Base-by-base conservation (phyloP, 1,284 basidiomycete species). In the Ceratobasidium papillatum region DNA sequence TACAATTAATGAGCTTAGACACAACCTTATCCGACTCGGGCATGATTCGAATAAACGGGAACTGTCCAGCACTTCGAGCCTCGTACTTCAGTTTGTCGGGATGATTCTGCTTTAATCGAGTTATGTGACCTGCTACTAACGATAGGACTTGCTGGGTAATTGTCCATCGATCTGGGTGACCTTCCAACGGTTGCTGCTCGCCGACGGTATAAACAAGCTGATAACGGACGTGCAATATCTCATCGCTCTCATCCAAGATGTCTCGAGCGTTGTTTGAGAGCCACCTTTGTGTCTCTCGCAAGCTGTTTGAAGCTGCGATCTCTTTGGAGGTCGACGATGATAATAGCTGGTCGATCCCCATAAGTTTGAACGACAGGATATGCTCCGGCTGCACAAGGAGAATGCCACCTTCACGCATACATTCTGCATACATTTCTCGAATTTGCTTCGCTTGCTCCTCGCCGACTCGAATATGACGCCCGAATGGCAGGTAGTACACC, bases 161-260 rank as follows among this genome's bases (percentile, higher is more conserved):
- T 0, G 75, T 78, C 87, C 88, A 88, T 59, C 88, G 84, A 64
- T 85, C 80, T 0, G 86, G 86, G 49, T 82, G 81, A 36, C 82
- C 82, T 45, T 87, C 84, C 12, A 87, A 72, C 1, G 82, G 79
- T 38, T 72, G 71, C 62, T 86, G 85, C 3, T 32, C 8, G n/a
- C 76, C 76, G 45, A 84, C 79, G 0, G 87, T 85, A 66, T 88
- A 88, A 0, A 88, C 80, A 5, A 88, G 79, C 58, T 87, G 86
- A 68, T 85, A 88, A 0, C 82, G 82, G 38, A 85, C 83, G 61
- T 84, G 83, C 8, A 88, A 81, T 25, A 88, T 81, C 73, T 88
- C 87, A 68, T 88, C 87, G 75, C 86, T 87, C 77, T 88, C 87
- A 62, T 88, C 87, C 3, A 88, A 77, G 32, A 88, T 80, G 63